Percentiles rank a stretch among this genome's conserved stretches.
Evolutionary conservation across 78 protist species (phyloP).

Genomic region (Guillardia theta): DNA sequence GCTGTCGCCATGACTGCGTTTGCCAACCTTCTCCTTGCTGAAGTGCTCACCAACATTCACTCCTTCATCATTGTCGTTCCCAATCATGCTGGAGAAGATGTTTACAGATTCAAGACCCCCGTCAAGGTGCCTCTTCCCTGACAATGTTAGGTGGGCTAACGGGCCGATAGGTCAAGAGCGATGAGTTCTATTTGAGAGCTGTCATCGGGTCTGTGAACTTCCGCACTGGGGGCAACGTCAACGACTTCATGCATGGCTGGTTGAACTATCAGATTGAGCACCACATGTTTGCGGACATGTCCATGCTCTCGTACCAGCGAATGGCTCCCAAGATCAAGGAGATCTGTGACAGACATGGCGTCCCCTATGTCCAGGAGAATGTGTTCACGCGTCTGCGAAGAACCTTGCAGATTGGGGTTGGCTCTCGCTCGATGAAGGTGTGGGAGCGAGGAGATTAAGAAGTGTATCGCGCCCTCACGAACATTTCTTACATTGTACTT

Average conservation of each 20-base stretch:
- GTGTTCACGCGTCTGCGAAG: conserved; percentile 46
- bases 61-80: conserved; percentile 44
- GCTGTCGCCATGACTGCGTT: background rate
- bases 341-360: conserved; percentile 25
- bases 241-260: conserved; percentile 59
- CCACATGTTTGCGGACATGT: conserved; percentile 48
- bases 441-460: background rate
- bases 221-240: conserved; percentile 37
- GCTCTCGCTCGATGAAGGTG: background rate
- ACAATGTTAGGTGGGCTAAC: background rate
- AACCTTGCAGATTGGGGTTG: conserved; percentile 23
- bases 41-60: conserved; percentile 52
- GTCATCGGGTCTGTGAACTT: conserved; percentile 11
- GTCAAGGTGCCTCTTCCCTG: background rate
- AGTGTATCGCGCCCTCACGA: background rate
- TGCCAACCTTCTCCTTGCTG: background rate
- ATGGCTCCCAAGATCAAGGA: conserved; percentile 11
- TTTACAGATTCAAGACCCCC: conserved; percentile 44
- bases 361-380: conserved; percentile 53
- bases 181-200: background rate
- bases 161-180: background rate
- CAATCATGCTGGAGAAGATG: conserved; percentile 51
- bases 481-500: background rate
- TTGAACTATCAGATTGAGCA: conserved; percentile 62
- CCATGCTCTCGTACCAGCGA: conserved; percentile 56